These are phyloP conservation scores for Podospora australis DNA, from an alignment of 495 filamentous ascomycete genomes.

Conservation along the genomic window DNA sequence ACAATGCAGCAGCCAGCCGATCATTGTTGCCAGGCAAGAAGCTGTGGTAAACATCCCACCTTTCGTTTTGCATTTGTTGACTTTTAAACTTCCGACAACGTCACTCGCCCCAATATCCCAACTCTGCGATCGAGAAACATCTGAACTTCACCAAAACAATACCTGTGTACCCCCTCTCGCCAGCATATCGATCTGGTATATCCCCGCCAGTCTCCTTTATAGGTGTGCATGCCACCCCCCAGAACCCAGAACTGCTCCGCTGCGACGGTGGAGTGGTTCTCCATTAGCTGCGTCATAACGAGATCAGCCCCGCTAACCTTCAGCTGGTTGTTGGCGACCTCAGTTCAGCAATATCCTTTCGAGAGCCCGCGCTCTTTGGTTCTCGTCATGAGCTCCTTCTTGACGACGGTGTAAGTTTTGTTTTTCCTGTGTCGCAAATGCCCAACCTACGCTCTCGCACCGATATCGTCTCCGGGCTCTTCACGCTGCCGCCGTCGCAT, in stretches of 20 bases:
- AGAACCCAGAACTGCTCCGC: slow-evolving; percentile 2
- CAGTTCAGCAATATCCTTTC: slow-evolving; percentile 23
- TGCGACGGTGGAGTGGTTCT: slow-evolving; percentile 7
- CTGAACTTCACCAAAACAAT: too few relatives aligned
- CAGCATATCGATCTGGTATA: slow-evolving; percentile 4
- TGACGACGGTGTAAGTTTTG: slow-evolving; percentile 31
- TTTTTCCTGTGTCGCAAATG: neutral
- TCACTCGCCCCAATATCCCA: neutral
- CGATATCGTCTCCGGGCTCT: slow-evolving; percentile 7
- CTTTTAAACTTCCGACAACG: neutral
- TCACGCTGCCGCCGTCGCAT: neutral
- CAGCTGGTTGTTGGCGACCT: slow-evolving; percentile 1
- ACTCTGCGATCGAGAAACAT: neutral
- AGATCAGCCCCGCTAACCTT: slow-evolving; percentile 27
- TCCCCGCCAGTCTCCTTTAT: slow-evolving; percentile 3
- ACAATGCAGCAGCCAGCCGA: neutral
- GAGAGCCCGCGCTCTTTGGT: slow-evolving; percentile 1
- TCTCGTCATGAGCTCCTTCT: slow-evolving; percentile 30
- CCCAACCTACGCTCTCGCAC: neutral
- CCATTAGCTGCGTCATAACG: slow-evolving; percentile 13
- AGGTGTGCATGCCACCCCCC: slow-evolving; percentile 1
- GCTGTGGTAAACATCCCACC: slow-evolving; percentile 16
- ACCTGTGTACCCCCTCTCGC: too few relatives aligned
- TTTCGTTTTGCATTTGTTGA: slow-evolving; percentile 2
- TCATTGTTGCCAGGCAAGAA: slow-evolving; percentile 17